phyloP scores from a whole-genome alignment of 345 rosid genomes.

The Fremontodendron californicum region DNA sequence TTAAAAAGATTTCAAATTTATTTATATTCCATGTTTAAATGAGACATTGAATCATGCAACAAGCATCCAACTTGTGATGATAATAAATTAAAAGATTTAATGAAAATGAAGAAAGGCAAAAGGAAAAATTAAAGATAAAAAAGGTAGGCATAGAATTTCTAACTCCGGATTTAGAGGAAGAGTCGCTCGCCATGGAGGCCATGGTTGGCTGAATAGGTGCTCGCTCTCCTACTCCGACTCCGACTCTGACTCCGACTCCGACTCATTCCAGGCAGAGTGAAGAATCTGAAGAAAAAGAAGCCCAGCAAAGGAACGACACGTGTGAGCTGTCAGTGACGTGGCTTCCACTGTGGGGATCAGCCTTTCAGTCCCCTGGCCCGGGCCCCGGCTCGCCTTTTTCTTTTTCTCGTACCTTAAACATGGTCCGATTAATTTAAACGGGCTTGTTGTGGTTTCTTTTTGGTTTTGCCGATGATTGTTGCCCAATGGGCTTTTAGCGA shows the following conservation, averaged over 20 bases:
- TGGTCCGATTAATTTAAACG: not conserved
- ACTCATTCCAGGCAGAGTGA: not conserved
- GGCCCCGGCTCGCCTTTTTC: not conserved
- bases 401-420: not conserved
- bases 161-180: conserved; percentile 34
- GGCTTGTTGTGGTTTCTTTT: not conserved
- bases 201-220: not conserved
- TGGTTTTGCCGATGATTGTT: not conserved
- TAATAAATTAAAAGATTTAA: not conserved
- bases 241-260: conserved; percentile 6
- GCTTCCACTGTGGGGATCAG: not conserved
- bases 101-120: not conserved
- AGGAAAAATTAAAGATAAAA: not conserved
- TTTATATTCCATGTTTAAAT: not conserved
- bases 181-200: conserved; percentile 19
- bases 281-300: conserved; percentile 12
- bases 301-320: not conserved
- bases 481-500: not conserved
- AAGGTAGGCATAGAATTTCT: conserved; percentile 19
- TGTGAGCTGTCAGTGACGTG: conserved; percentile 12
- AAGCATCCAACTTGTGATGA: not conserved
- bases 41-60: conserved; percentile 4
- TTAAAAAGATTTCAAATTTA: not conserved
- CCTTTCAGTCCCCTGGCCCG: not conserved
- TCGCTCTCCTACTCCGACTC: too few relatives aligned